Evolutionary conservation across 495 filamentous ascomycete genomes (phyloP).

Genomic region (Evansstolkia leycettana): DNA sequence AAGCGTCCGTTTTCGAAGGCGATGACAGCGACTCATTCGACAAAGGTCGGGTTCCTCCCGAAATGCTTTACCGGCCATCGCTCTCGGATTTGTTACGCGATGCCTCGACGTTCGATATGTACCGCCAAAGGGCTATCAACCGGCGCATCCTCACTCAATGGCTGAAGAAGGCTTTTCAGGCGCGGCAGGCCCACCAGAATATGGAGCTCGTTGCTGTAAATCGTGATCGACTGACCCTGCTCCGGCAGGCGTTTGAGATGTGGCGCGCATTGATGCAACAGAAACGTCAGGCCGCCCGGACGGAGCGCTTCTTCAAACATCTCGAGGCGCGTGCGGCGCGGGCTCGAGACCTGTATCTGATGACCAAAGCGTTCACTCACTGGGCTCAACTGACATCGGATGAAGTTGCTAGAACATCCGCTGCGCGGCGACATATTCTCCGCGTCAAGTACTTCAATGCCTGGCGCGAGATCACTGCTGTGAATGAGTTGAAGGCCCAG

Average conservation of each 20-base stretch:
- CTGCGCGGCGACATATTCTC: conserved; percentile 56
- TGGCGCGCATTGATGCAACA: conserved; percentile 42
- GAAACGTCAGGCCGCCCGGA: conserved; percentile 35
- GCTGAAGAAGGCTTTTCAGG: conserved; percentile 38
- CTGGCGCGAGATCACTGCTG: conserved; percentile 62
- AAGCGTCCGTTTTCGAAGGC: conserved; percentile 14
- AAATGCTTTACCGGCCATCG: conserved; percentile 39
- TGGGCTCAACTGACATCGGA: conserved; percentile 56
- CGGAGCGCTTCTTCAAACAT: conserved; percentile 48
- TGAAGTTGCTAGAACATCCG: conserved; percentile 42
- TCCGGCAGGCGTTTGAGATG: conserved; percentile 43
- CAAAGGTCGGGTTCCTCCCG: conserved; percentile 17
- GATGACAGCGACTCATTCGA: conserved; percentile 16
- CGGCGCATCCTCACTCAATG: conserved; percentile 39
- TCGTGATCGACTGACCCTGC: conserved; percentile 39
- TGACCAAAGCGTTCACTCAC: conserved; percentile 62
- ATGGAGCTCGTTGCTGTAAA: conserved; percentile 38
- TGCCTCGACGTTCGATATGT: conserved; percentile 46
- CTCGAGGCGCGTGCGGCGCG: conserved; percentile 47
- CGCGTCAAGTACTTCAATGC: conserved; percentile 62
- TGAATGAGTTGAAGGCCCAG: conserved; percentile 56
- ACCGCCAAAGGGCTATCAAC: conserved; percentile 33
- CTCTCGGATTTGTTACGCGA: conserved; percentile 44
- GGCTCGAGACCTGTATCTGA: conserved; percentile 51
- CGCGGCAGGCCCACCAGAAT: conserved; percentile 27